Evolutionary conservation across 345 rosid species (phyloP), one percentile per base, ranked within the genome.

Genomic region (Aquilaria sinensis): DNA sequence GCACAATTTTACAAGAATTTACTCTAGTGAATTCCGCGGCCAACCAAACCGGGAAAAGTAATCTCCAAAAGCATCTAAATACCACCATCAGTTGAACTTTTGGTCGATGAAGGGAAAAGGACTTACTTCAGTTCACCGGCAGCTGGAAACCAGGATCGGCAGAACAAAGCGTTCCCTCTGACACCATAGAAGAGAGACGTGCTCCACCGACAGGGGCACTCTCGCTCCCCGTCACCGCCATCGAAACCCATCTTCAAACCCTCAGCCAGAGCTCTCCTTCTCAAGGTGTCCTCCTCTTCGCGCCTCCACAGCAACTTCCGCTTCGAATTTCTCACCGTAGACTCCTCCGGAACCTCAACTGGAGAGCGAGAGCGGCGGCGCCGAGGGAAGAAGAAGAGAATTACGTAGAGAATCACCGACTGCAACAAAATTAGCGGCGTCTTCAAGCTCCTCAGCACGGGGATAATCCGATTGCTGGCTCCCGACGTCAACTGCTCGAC

Each of bases 391-490:
- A 93, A 74, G 61, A 86, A 55, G 15, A 93, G 73, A 60, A 90
- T 66, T 51, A 86, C 32, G 68, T 85, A 74, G 43, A 86, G 60
- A 60, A 88, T n/a, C 31, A 88, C 4, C 6, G 90, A 71, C 53
- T 80, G 73, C 52, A 88, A 11, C 80, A 81, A 81, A 65, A 77
- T 51, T 8, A 90, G 56, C 14, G 74, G 63, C 32, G 75, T 78
- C 65, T 78, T 70, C 7, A 94, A 75, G 67, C 80, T 66, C 66
- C 58, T 80, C 15, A 85, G 74, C 59, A 94, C 73, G 64, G 96
- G 95, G 56, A 94, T 85, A 12, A 94, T 86, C 32, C 99, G 97
- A 64, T 94, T 94, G 80, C 99, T 88, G 23, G 99, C 99, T 12
- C 99, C 99, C 15, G 99, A 94, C 15, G 99, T 94, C 52, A 90